These are phyloP conservation scores for Alloteropsis semialata DNA, from an alignment of 176 grass and related monocot species.

Conservation along the genomic window DNA sequence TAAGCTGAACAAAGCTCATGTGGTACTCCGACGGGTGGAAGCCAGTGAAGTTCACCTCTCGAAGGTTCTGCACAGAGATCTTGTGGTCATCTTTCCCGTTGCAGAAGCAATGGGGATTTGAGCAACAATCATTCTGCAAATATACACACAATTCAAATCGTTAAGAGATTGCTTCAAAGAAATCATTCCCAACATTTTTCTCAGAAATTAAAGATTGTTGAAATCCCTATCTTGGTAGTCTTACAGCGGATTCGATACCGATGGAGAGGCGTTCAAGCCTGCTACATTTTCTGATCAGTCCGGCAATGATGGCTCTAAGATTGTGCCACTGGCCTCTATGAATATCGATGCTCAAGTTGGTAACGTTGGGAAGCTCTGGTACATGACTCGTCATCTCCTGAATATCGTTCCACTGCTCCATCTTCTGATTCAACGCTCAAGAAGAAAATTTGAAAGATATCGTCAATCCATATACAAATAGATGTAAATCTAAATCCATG, in stretches of 20 bases:
- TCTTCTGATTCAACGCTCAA: too few relatives aligned
- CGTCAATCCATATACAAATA: too few relatives aligned
- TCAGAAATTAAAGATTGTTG: too few relatives aligned
- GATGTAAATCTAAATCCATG: too few relatives aligned
- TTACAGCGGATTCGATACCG: too few relatives aligned
- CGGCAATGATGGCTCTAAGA: not conserved
- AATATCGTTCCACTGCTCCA: too few relatives aligned
- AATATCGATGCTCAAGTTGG: not conserved
- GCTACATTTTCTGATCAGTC: not conserved
- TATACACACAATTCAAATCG: not conserved
- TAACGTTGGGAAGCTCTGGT: not conserved
- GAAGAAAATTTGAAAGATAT: too few relatives aligned
- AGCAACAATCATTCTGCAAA: not conserved
- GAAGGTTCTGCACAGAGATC: not conserved
- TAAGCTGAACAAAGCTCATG: not conserved
- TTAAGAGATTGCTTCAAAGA: too few relatives aligned
- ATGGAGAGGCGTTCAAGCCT: not conserved
- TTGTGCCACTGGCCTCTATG: not conserved
- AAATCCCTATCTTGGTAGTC: too few relatives aligned
- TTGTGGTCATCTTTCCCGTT: not conserved
- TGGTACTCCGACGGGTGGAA: not conserved
- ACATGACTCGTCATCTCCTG: not conserved
- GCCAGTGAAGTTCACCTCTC: not conserved
- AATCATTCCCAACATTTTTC: too few relatives aligned
- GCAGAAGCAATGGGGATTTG: not conserved